These are phyloP conservation scores for Wallacemonas collosoma DNA, from an alignment of 208 protist genomes.

Conservation along the genomic window DNA sequence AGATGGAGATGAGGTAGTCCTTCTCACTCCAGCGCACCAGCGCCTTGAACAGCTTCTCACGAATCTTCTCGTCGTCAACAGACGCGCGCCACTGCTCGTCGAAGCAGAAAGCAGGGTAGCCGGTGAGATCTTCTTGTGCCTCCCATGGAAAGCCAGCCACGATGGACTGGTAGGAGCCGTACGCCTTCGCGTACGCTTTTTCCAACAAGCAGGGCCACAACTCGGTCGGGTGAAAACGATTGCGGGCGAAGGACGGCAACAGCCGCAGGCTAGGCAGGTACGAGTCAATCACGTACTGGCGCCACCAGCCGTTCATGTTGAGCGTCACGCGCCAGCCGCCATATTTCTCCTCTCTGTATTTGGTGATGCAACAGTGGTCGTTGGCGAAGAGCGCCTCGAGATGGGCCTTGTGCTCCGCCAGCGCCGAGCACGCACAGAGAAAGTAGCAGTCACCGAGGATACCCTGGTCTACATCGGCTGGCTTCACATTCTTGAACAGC, in stretches of 20 bases:
- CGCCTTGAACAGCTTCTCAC: constrained; percentile 46
- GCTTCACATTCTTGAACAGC: constrained; percentile 42
- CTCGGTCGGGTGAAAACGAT: constrained; percentile 53
- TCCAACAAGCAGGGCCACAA: constrained; percentile 79
- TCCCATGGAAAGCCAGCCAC: constrained; percentile 53
- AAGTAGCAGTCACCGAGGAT: constrained; percentile 74
- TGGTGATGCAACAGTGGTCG: constrained; percentile 36
- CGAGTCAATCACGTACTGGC: constrained; percentile 64
- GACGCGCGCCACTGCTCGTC: constrained; percentile 46
- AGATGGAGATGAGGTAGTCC: constrained; percentile 60
- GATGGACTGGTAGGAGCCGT: constrained; percentile 79
- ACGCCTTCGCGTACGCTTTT: constrained; percentile 87
- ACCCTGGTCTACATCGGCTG: constrained; percentile 73
- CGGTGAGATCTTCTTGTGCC: constrained; percentile 70
- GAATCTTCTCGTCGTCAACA: constrained; percentile 30
- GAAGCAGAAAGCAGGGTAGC: constrained; percentile 52
- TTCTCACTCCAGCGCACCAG: constrained; percentile 46
- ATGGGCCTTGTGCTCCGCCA: constrained; percentile 41
- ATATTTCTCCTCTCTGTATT: constrained; percentile 42
- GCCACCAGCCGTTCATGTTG: constrained; percentile 72
- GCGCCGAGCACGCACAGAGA: constrained; percentile 47
- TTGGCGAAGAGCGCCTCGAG: constrained; percentile 56
- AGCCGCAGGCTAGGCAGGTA: constrained; percentile 55
- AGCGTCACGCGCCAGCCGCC: constrained; percentile 61
- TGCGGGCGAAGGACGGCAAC: constrained; percentile 50